Base-by-base conservation (phyloP, 2,329 filamentous ascomycete species). In the Claviceps sp. region DNA sequence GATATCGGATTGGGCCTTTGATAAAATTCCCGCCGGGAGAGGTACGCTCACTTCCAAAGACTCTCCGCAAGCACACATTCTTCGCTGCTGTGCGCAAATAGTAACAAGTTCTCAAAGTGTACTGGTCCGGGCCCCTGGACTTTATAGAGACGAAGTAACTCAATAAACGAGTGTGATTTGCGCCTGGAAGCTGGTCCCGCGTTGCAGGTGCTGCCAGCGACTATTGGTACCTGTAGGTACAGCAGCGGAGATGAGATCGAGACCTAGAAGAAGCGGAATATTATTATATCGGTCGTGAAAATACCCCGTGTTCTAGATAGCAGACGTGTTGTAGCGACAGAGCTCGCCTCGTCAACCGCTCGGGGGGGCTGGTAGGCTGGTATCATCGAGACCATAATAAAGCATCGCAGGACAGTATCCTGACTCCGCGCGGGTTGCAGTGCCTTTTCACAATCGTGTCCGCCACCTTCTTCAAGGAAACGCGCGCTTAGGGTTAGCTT, bases 81-180 rank as follows among this genome's bases (percentile, higher is more conserved):
- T 38, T 41, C 46, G 7, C 42, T 45, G 45, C 53, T 54, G 51
- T 11, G 40, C 41, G 38, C 5, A 17, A 24, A 2, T 2, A 19
- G n/a, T 26, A 11, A 14, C 52, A 77, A 75, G 72, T 80, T 17
- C 76, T 80, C 63, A 80, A 79, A 58, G 69, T 77, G 2, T 61
- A 73, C 17, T 80, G 77, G 76, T 69, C 71, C 8, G 76, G 80
- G 47, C 77, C 77, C 0, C 63, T 65, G 26, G 76, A 75, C 10
- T 57, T 62, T 50, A 56, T 60, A 19, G 63, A 64, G 14, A 64
- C 66, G 2, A 47, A 57, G 41, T 52, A 63, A 3, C 57, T 61
- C 1, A 65, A 62, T 11, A 1, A 11, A 4, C 3, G 10, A 69
- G 46, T 22, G 75, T 11, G 10, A 11, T 30, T 81, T 16, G 52